These are phyloP conservation scores for Leishmania gerbilli DNA, from an alignment of 208 protist genomes.

Conservation along the genomic window DNA sequence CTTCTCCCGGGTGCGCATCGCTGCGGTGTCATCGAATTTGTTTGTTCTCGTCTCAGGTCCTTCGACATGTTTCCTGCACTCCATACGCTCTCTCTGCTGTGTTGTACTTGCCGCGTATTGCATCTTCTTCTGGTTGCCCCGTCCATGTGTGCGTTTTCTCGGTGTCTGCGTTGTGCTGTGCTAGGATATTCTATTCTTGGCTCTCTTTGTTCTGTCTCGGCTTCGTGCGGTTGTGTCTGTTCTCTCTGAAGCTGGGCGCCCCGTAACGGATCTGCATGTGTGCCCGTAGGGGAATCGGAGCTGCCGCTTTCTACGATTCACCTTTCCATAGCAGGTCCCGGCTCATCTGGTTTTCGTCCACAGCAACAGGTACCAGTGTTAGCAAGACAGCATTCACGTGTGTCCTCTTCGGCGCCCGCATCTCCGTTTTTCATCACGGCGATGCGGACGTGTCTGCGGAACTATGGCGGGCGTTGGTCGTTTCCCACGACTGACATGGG, in stretches of 20 bases:
- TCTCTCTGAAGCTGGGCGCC: neutral
- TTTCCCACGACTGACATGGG: neutral
- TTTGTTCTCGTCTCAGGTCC: too few relatives aligned
- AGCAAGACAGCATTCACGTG: too few relatives aligned
- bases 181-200: neutral
- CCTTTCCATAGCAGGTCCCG: neutral
- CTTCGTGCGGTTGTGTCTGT: neutral
- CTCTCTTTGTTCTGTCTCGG: neutral
- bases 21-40: too few relatives aligned
- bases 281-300: neutral
- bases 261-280: neutral
- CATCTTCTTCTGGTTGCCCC: neutral
- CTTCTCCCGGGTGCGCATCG: neutral
- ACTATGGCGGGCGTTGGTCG: neutral
- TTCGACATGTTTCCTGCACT: too few relatives aligned
- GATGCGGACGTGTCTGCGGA: neutral
- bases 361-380: neutral
- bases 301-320: neutral
- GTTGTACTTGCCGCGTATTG: neutral
- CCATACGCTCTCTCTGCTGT: neutral
- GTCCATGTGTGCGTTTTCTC: neutral
- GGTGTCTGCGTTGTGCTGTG: neutral
- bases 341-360: neutral
- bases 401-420: neutral
- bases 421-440: neutral